Base-by-base conservation (phyloP, 2,329 filamentous ascomycete genomes). In the Aspergillus fijiensis region DNA sequence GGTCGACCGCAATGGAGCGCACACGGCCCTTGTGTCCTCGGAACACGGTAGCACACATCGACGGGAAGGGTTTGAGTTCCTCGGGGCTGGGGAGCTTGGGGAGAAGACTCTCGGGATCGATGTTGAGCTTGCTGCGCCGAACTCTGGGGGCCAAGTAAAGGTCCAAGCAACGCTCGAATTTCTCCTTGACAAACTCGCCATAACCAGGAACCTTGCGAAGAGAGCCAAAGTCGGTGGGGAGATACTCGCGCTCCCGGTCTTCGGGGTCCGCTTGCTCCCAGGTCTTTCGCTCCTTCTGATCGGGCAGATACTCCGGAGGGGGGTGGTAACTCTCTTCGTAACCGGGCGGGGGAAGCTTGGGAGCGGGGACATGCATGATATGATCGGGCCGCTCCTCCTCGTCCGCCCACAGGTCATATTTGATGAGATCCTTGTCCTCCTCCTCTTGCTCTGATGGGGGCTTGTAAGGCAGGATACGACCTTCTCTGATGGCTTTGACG, bases 311-410 rank as follows among this genome's bases (percentile, higher is more conserved):
- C 79, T 99, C 95, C 4, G 89, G 86, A 53, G 96, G 95, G 25
- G 95, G 95, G 76, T 98, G 96, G 75, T 99, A 98, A 72, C 92
- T 96, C 75, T 97, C 87, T 70, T 96, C 93, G 74, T 96, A 97
- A 55, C 92, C 92, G 29, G 95, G 95, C 42, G 95, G 94, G 29
- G 94, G 88, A 53, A 96, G 83, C 75, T 99, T 99, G 5, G 95
- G 95, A 1, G 95, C 94, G 16, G 95, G 90, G 57, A 98, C 89
- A 71, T 97, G 91, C 93, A 98, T 98, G 39, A 90, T 82, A 75
- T 98, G 91, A 62, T 93, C 89, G 35, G 90, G 86, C 67, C 89
- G 85, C 11, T 91, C 87, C 67, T 89, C 86, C 76, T 99, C 94
- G 71, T 98, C 91, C 57, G 94, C 92, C 95, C 95, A 99, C 57